Evolutionary conservation across 768 basidiomycete species (phyloP), one percentile per base, ranked within the genome.

Genomic region (Coprinopsis sp.): DNA sequence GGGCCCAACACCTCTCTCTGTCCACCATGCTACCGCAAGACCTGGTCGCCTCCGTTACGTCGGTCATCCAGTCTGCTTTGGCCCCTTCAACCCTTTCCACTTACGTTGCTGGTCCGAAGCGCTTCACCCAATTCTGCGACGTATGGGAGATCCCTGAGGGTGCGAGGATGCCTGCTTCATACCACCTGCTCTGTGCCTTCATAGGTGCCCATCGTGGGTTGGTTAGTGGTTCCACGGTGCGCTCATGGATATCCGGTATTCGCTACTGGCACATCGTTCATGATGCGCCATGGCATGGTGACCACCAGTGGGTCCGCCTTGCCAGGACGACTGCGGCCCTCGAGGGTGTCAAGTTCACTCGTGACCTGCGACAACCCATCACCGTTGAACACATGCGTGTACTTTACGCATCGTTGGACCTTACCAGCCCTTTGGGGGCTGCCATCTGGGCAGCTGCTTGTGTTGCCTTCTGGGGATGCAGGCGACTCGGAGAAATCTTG

Each of bases 231-330:
- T 50, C 39, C 13, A 60, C 70, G 0, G 48, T 76, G 0, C 27
- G 33, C 1, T 74, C 72, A 52, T 73, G 68, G 43, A 10, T 73
- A 0, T 49, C 52, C 1, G 68, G 65, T 0, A 28, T 77, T 1
- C 53, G 64, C 1, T 71, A 73, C 2, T 78, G 75, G 74, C 74
- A 78, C 51, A 54, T 67, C 1, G 37, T 76, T 0, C 72, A 78
- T 47, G 60, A 58, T 27, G 66, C 64, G 2, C 51, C 55, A 3
- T 69, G 66, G 68, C 13, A 49, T 25, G 60, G 63, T 1, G 55
- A 51, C 8, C 38, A 55, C 14, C n/a, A n/a, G n/a, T 51, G 47
- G 40, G 51, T 62, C 2, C 43, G 58, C 4, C n/a, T 46, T 12
- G 45, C 50, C 1, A 43, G 47, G 0, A 29, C 41, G 3, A 42